Evolutionary conservation across 2,329 filamentous ascomycete species (phyloP).

Genomic region (Cyphellophora attinorum): DNA sequence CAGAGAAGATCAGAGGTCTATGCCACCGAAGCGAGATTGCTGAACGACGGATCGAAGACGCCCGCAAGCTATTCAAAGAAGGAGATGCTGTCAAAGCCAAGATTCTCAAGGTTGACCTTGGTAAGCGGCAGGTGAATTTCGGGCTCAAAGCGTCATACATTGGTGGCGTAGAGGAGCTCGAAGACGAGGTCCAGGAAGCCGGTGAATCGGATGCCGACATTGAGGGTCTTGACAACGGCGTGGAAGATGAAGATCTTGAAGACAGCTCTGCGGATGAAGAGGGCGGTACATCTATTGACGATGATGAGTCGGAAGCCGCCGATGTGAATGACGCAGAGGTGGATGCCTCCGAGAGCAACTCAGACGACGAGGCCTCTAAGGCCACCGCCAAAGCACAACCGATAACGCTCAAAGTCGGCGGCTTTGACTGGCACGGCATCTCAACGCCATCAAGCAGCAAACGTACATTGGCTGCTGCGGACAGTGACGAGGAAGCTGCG

Average conservation of each 20-base stretch:
- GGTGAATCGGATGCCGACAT: constrained; percentile 24
- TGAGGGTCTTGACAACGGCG: constrained; percentile 26
- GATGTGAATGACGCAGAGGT: constrained; percentile 30
- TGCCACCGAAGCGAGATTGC: constrained; percentile 92
- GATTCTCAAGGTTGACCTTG: constrained; percentile 65
- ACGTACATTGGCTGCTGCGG: constrained; percentile 44
- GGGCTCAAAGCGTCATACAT: constrained; percentile 92
- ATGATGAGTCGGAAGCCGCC: constrained; percentile 27
- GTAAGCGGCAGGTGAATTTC: constrained; percentile 74
- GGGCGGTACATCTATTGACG: constrained; percentile 20
- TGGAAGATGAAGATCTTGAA: constrained; percentile 22
- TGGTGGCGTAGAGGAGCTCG: no score
- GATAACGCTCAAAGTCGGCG: constrained; percentile 55
- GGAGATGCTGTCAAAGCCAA: constrained; percentile 92
- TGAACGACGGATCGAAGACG: constrained; percentile 69
- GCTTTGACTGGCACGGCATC: constrained; percentile 78
- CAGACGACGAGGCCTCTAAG: constrained; percentile 30
- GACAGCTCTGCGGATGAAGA: constrained; percentile 31
- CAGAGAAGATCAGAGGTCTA: constrained; percentile 79
- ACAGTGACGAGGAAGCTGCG: constrained; percentile 38
- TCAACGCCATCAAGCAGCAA: constrained; percentile 22
- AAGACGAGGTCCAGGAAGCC: constrained; percentile 44
- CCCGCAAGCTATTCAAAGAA: constrained; percentile 79
- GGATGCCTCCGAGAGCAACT: constrained; percentile 18
- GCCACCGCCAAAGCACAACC: constrained; percentile 8